Percentiles rank a stretch among this genome's conserved stretches.
Conservation (phyloP, 306 rosid species). For the Carpinus fangiana region DNA sequence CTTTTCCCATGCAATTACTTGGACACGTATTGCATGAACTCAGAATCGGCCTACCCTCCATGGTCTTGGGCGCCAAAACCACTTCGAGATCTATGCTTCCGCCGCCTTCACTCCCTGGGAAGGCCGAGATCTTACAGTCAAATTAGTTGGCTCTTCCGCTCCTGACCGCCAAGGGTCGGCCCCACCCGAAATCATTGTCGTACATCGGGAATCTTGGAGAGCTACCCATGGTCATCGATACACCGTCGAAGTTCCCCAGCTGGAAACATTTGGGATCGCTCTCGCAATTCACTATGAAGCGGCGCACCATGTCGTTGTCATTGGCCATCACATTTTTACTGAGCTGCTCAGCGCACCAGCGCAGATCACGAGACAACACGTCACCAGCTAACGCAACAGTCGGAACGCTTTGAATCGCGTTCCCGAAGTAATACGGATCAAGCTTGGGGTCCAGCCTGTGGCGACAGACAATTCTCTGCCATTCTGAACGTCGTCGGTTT, state of each 20-base stretch:
- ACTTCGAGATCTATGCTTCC: constrained; percentile 86
- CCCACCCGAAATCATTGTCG: constrained; percentile 75
- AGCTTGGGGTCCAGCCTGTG: constrained; percentile 67
- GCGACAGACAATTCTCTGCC: constrained; percentile 79
- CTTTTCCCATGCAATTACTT: no score
- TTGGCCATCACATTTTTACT: constrained; percentile 67
- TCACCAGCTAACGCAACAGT: constrained; percentile 55
- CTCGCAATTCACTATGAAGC: constrained; percentile 74
- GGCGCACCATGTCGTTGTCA: constrained; percentile 51
- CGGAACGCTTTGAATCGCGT: constrained; percentile 86
- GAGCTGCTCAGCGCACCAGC: constrained; percentile 87
- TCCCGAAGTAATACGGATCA: constrained; percentile 73
- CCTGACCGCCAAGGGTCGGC: constrained; percentile 75
- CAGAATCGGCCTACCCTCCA: constrained; percentile 66
- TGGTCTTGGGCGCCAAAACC: constrained; percentile 66
- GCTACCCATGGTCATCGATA: constrained; percentile 84
- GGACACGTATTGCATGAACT: constrained; percentile 71
- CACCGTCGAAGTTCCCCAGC: constrained; percentile 80
- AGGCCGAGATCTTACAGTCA: constrained; percentile 61
- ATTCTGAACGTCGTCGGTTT: constrained; percentile 77
- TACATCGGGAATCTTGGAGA: constrained; percentile 96
- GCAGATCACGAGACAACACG: constrained; percentile 46
- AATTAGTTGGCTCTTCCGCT: constrained; percentile 70
- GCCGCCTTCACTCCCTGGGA: constrained; percentile 77
- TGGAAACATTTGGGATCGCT: constrained; percentile 69